These are phyloP conservation scores for Bidens hawaiensis DNA, from an alignment of 140 eudicot genomes.

Conservation along the genomic window DNA sequence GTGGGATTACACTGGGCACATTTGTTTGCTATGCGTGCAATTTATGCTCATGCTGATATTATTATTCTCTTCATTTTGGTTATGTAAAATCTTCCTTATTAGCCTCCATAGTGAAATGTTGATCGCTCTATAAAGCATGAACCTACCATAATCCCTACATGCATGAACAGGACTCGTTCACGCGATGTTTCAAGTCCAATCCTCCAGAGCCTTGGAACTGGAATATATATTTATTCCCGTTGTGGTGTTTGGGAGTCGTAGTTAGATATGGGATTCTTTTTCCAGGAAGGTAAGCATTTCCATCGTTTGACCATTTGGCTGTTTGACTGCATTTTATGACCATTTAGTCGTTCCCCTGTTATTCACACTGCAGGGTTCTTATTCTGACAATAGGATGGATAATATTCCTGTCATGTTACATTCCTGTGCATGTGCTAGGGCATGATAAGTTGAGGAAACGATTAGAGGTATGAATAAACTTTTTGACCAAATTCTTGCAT, in stretches of 20 bases:
- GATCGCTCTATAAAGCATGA: background rate
- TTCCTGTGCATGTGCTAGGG: constrained; percentile 91
- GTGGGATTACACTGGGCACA: no score
- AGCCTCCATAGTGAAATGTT: background rate
- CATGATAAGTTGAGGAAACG: constrained; percentile 84
- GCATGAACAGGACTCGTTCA: constrained; percentile 83
- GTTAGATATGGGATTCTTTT: constrained; percentile 85
- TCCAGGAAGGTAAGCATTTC: constrained; percentile 58
- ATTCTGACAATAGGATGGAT: constrained; percentile 92
- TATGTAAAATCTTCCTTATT: background rate
- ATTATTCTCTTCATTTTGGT: background rate
- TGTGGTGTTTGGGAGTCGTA: constrained; percentile 96
- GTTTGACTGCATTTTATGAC: no score
- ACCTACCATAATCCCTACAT: constrained; percentile 7
- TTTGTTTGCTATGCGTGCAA: no score
- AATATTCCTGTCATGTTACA: constrained; percentile 77
- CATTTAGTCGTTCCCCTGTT: constrained; percentile 10
- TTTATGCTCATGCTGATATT: constrained; percentile 12
- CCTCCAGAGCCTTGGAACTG: constrained; percentile 99
- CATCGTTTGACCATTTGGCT: no score
- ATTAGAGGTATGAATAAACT: constrained; percentile 62
- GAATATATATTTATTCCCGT: constrained; percentile 89
- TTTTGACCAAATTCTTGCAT: constrained; percentile 5
- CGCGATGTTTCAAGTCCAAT: constrained; percentile 96
- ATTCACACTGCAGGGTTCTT: constrained; percentile 56